These are phyloP conservation scores for Fagopyrum esculentum DNA, from an alignment of 148 eudicot species.

Conservation along the genomic window DNA sequence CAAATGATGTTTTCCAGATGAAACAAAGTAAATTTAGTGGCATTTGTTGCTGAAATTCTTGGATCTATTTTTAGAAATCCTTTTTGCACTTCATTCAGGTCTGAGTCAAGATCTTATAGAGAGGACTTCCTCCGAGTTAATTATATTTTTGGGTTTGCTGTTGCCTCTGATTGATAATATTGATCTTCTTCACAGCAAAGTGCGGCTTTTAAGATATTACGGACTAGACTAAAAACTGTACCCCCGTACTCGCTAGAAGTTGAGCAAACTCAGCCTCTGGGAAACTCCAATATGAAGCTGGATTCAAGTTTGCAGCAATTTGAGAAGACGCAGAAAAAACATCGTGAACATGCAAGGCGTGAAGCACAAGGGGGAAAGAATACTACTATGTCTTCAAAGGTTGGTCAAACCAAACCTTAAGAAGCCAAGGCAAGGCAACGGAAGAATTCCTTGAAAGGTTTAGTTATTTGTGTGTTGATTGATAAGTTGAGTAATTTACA, in stretches of 20 bases:
- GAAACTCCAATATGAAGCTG: conserved; percentile 35
- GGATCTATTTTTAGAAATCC: too few relatives aligned
- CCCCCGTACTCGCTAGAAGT: conserved; percentile 64
- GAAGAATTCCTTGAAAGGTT: too few relatives aligned
- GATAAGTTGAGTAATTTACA: conserved; percentile 15
- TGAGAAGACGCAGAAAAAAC: conserved; percentile 63
- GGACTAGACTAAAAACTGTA: conserved; percentile 83
- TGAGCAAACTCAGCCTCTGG: conserved; percentile 36
- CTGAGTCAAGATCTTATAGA: neutral
- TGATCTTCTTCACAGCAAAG: conserved; percentile 44
- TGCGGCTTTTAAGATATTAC: conserved; percentile 69
- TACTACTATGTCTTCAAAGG: conserved; percentile 41
- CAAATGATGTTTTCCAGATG: too few relatives aligned
- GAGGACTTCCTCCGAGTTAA: neutral
- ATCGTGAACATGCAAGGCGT: conserved; percentile 46
- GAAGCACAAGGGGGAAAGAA: conserved; percentile 32
- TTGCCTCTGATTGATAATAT: neutral
- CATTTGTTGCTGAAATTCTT: too few relatives aligned
- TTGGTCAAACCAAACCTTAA: neutral
- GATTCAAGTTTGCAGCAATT: conserved; percentile 62
- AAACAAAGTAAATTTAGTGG: neutral
- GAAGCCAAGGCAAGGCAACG: too few relatives aligned
- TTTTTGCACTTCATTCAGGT: too few relatives aligned
- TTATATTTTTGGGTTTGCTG: neutral
- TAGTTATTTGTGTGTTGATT: neutral